Base-by-base conservation (phyloP, 345 rosid species). In the Kernera saxatilis region DNA sequence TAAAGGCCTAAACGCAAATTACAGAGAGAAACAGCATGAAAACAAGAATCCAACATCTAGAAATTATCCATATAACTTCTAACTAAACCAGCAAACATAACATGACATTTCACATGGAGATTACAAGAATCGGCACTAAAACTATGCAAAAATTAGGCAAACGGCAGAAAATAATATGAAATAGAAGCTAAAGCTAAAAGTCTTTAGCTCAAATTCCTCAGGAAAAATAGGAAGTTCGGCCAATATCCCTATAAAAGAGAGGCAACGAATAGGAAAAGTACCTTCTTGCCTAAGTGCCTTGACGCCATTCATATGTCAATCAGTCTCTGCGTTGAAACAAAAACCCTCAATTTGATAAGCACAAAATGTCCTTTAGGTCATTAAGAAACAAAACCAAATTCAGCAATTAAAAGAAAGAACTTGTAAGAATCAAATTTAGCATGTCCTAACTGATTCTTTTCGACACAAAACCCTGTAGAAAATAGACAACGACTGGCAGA, bases 261-360 rank as follows among this genome's bases (percentile, higher is more conserved):
- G 3, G 6, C n/a, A 30, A 30, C 5, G 51, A 43, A 19, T 15
- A 19, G 39, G 33, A 64, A 29, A 39, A 44, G n/a, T 74, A 84
- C 94, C 85, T 71, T 82, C 67, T 71, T 83, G 29, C 75, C 63
- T 54, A 79, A 67, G 37, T 74, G 72, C 69, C 73, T 80, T 70
- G 82, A 83, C 73, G 94, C 89, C 91, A 88, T 88, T 76, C 83
- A 81, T 64, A 74, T 57, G 64, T 52, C 60, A 58, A 41, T 62
- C 25, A 71, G 58, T 67, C 80, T 53, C 80, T 78, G 74, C 79
- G 69, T 10, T 37, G 5, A 70, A 70, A 40, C 33, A 41, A 51
- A 72, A 64, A 10, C 15, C 49, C 57, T 53, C 57, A 63, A 44
- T 8, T 63, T 52, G 40, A 26, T 64, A 17, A 64, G 48, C 49